phyloP scores from a whole-genome alignment of 441 rosid species.

The Erysimum pusillum region DNA sequence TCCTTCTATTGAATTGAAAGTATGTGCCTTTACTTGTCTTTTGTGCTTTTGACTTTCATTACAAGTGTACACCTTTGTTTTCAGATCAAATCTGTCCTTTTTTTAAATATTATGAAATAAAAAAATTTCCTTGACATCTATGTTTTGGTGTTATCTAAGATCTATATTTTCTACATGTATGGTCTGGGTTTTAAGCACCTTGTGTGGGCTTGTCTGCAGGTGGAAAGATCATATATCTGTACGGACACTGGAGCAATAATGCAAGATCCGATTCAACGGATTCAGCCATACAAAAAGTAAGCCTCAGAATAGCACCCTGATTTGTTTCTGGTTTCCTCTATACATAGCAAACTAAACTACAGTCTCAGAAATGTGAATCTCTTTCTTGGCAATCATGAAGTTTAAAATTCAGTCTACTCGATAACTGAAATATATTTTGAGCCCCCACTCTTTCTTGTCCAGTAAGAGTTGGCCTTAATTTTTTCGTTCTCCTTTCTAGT shows the following conservation, averaged over 20 bases:
- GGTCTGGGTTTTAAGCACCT: slow-evolving; percentile 19
- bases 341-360: slow-evolving; percentile 1
- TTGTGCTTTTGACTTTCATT: not conserved
- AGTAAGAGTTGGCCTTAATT: slow-evolving; percentile 34
- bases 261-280: slow-evolving; percentile 68
- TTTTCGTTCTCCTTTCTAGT: slow-evolving; percentile 52
- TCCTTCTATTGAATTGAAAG: slow-evolving; percentile 2
- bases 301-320: slow-evolving; percentile 25
- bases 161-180: slow-evolving; percentile 9
- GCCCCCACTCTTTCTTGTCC: slow-evolving; percentile 21
- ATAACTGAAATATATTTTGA: not conserved
- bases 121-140: slow-evolving; percentile 19
- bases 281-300: slow-evolving; percentile 76
- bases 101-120: slow-evolving; percentile 7
- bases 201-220: slow-evolving; percentile 55
- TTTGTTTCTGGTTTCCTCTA: slow-evolving; percentile 32
- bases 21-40: slow-evolving; percentile 16
- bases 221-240: slow-evolving; percentile 90
- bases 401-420: slow-evolving; percentile 9
- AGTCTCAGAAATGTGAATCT: slow-evolving; percentile 11
- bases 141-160: slow-evolving; percentile 23
- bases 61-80: slow-evolving; percentile 6
- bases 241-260: slow-evolving; percentile 92
- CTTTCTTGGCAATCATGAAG: slow-evolving; percentile 16
- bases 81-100: slow-evolving; percentile 8